phyloP scores from a whole-genome alignment of 768 basidiomycete genomes.

The Boletellus emodensis region DNA sequence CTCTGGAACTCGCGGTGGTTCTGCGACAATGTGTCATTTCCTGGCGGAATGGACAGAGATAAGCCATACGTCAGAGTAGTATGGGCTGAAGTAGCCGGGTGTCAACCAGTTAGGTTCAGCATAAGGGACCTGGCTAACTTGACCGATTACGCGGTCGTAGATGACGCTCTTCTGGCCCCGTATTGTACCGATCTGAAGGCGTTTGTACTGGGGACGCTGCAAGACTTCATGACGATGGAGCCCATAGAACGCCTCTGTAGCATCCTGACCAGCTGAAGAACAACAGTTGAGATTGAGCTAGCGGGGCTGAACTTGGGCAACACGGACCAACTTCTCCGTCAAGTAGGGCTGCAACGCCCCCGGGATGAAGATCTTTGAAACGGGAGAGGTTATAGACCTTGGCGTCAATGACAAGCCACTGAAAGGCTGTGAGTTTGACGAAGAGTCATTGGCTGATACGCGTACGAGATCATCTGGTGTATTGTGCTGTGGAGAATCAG shows the following conservation, averaged over 20 bases:
- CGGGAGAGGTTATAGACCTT: conserved; percentile 81
- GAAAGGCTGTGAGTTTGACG: neutral
- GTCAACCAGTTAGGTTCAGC: conserved; percentile 84
- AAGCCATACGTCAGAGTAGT: conserved; percentile 59
- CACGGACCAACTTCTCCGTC: conserved; percentile 68
- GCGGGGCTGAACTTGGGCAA: neutral
- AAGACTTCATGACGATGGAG: conserved; percentile 87
- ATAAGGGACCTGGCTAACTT: conserved; percentile 75
- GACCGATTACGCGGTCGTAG: conserved; percentile 46
- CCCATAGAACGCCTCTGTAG: conserved; percentile 83
- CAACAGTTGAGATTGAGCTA: neutral
- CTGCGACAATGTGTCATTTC: conserved; percentile 29
- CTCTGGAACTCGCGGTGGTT: conserved; percentile 46
- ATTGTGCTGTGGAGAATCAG: conserved; percentile 53
- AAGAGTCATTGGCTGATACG: neutral
- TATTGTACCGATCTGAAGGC: conserved; percentile 72
- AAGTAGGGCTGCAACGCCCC: conserved; percentile 74
- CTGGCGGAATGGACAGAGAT: neutral
- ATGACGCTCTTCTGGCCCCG: conserved; percentile 58
- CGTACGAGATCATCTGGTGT: conserved; percentile 70
- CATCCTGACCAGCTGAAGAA: conserved; percentile 71
- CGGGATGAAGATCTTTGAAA: conserved; percentile 81
- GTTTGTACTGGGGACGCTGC: conserved; percentile 64
- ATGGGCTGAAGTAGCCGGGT: conserved; percentile 62
- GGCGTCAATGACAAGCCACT: conserved; percentile 84